Evolutionary conservation across 2,329 filamentous ascomycete genomes (phyloP).

Genomic region (Neofusicoccum cordaticola): DNA sequence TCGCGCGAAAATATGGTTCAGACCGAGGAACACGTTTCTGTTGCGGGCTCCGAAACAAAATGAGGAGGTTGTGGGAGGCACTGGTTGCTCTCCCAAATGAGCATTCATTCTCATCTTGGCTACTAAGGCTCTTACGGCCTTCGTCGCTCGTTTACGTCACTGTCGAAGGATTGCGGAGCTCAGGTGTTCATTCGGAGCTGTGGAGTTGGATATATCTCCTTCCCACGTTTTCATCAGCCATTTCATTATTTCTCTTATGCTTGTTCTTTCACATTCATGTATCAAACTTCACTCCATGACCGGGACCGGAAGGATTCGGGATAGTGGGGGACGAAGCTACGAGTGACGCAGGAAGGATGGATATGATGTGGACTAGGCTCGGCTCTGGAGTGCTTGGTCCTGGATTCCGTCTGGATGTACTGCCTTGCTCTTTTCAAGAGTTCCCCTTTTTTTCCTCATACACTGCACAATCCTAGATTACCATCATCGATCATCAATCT

Average conservation of each 20-base stretch:
- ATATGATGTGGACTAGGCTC: conserved; percentile 11
- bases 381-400: conserved; percentile 1
- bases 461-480: neutral
- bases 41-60: neutral
- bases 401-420: neutral
- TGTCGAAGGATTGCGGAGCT: conserved; percentile 9
- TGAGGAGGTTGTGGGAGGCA: conserved; percentile 1
- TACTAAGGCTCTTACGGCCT: neutral
- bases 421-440: conserved; percentile 4
- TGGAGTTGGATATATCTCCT: conserved; percentile 11
- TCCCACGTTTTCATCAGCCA: neutral
- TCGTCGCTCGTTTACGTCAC: conserved; percentile 13
- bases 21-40: neutral
- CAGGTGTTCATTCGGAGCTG: conserved; percentile 16
- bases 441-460: neutral
- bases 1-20: neutral
- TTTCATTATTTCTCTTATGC: neutral
- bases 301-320: conserved; percentile 5
- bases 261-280: conserved; percentile 1
- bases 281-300: conserved; percentile 15
- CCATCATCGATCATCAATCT: neutral
- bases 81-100: conserved; percentile 9
- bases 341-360: conserved; percentile 7
- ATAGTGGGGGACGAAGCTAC: conserved; percentile 3
- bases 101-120: neutral